phyloP scores from a whole-genome alignment of 768 basidiomycete genomes.

The Tricholoma sp. region DNA sequence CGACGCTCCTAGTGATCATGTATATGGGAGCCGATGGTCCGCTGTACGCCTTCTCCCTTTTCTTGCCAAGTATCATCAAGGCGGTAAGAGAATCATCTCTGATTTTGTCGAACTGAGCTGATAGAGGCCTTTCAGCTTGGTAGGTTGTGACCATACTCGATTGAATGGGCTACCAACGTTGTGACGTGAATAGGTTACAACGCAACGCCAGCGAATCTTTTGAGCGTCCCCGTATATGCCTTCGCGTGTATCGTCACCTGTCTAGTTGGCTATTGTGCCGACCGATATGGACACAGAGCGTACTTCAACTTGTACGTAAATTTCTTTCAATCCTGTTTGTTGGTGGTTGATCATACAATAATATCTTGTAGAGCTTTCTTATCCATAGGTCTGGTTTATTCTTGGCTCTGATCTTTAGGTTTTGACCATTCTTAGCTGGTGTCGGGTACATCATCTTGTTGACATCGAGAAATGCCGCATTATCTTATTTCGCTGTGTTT shows the following conservation, averaged over 20 bases:
- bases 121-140: slow-evolving; percentile 30
- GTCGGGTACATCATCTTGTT: slow-evolving; percentile 71
- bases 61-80: slow-evolving; percentile 75
- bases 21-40: slow-evolving; percentile 59
- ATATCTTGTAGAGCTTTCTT: slow-evolving; percentile 26
- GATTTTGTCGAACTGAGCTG: not conserved
- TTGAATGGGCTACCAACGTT: slow-evolving; percentile 1
- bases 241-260: slow-evolving; percentile 66
- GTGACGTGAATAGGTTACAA: slow-evolving; percentile 39
- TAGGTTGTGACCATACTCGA: slow-evolving; percentile 15
- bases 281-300: slow-evolving; percentile 55
- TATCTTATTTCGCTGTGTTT: slow-evolving; percentile 71
- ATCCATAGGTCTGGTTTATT: slow-evolving; percentile 26
- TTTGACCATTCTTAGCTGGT: slow-evolving; percentile 31
- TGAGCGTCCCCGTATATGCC: slow-evolving; percentile 74
- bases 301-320: slow-evolving; percentile 55
- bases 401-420: slow-evolving; percentile 10
- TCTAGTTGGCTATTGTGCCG: slow-evolving; percentile 56
- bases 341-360: not conserved
- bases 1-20: slow-evolving; percentile 38
- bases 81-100: slow-evolving; percentile 35
- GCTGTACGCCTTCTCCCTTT: slow-evolving; percentile 72
- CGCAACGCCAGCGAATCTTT: slow-evolving; percentile 69
- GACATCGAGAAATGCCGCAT: slow-evolving; percentile 49
- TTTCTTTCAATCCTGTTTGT: not conserved